Evolutionary conservation across 2,329 filamentous ascomycete species (phyloP).

Genomic region (Neoscytalidium dimidiatum): DNA sequence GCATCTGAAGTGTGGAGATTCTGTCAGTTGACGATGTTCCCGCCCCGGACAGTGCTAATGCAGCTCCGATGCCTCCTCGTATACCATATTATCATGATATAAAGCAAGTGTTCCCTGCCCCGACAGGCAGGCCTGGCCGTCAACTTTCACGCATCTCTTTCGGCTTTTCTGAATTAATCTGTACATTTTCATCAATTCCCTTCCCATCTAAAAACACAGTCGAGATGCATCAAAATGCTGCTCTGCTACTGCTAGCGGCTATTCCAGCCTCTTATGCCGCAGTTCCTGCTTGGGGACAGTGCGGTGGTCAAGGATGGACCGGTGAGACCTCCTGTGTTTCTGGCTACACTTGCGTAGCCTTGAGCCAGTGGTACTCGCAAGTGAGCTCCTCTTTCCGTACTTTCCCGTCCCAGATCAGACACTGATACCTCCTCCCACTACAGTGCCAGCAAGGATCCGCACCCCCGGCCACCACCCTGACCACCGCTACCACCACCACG

Average conservation of each 20-base stretch:
- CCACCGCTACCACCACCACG: constrained; percentile 3
- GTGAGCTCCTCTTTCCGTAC: background rate
- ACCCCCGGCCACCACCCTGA: background rate
- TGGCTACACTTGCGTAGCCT: constrained; percentile 18
- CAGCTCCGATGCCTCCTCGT: background rate
- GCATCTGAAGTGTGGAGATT: background rate
- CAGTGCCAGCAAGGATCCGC: constrained; percentile 17
- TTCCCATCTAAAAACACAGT: background rate
- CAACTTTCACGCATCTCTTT: background rate
- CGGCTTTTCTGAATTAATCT: background rate
- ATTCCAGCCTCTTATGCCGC: constrained; percentile 3
- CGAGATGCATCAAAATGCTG: background rate
- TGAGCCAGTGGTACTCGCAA: constrained; percentile 18
- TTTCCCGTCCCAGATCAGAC: background rate
- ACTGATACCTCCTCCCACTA: background rate
- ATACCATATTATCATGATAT: background rate
- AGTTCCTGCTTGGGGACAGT: constrained; percentile 18
- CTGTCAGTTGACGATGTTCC: background rate
- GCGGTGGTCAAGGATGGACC: constrained; percentile 14
- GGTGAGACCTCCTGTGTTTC: constrained; percentile 14
- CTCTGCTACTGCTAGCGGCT: background rate
- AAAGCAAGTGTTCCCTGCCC: background rate
- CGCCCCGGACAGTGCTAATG: background rate
- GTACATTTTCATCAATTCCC: background rate
- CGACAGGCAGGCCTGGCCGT: background rate